Conservation (phyloP, 768 basidiomycete genomes). For the Kwoniella bestiolae region DNA sequence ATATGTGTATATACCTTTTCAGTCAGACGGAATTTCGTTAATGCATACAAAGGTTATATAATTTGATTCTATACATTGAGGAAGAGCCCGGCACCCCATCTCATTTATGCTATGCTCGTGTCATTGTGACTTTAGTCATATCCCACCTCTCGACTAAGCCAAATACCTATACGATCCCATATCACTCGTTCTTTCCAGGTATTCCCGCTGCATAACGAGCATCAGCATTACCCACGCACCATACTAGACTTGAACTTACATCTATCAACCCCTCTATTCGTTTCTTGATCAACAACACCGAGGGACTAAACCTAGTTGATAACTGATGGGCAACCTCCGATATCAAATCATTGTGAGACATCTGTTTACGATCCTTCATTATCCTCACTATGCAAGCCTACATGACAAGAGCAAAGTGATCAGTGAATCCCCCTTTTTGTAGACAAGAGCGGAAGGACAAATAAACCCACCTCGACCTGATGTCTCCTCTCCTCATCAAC, state of each 20-base stretch:
- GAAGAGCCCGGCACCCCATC: no score
- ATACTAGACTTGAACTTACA: conserved; percentile 60
- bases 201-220: conserved; percentile 71
- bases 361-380: conserved; percentile 92
- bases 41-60: no score
- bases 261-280: conserved; percentile 92
- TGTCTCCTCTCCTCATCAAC: conserved; percentile 90
- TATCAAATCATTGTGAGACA: conserved; percentile 84
- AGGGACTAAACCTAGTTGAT: conserved; percentile 79
- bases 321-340: conserved; percentile 89
- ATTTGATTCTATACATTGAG: no score
- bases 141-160: no score
- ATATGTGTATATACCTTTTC: no score
- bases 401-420: neutral
- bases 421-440: neutral
- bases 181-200: conserved; percentile 71
- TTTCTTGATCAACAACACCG: conserved; percentile 86
- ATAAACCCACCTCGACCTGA: conserved; percentile 75
- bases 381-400: conserved; percentile 96
- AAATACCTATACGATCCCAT: conserved; percentile 50
- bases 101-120: no score
- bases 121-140: no score
- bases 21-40: no score
- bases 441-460: neutral
- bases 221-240: neutral